A percentile compares a stretch with the other conserved stretches of the same genome.
phyloP scores from a whole-genome alignment of 352 stramenopile species.

The Albugo laibachii region DNA sequence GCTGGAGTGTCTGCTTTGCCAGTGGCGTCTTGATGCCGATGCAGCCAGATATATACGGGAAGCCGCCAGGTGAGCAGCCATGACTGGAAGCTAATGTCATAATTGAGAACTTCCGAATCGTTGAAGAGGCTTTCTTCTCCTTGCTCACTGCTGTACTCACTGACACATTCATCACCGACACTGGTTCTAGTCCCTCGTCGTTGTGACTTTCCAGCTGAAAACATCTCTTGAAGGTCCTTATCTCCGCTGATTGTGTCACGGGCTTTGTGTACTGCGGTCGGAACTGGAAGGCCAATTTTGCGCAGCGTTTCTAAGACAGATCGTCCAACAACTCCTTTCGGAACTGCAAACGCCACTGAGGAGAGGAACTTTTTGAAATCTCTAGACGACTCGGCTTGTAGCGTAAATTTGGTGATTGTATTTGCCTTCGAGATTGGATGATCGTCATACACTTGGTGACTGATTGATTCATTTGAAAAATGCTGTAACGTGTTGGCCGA shows the following conservation, averaged over 20 bases:
- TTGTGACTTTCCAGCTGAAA: not conserved
- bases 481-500: no score
- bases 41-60: slow-evolving; percentile 41
- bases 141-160: slow-evolving; percentile 71
- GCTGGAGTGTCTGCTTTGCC: slow-evolving; percentile 39
- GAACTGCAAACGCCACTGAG: slow-evolving; percentile 41
- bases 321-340: slow-evolving; percentile 33
- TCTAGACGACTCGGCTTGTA: slow-evolving; percentile 47
- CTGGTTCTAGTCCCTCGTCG: slow-evolving; percentile 1
- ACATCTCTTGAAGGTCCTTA: slow-evolving; percentile 12
- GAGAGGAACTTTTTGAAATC: slow-evolving; percentile 68
- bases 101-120: slow-evolving; percentile 62
- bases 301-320: slow-evolving; percentile 35
- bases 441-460: no score
- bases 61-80: slow-evolving; percentile 29
- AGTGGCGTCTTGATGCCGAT: slow-evolving; percentile 46
- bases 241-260: slow-evolving; percentile 13
- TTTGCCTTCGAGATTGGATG: slow-evolving; percentile 4
- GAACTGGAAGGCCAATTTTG: slow-evolving; percentile 40
- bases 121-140: slow-evolving; percentile 62
- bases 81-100: slow-evolving; percentile 16
- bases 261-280: not conserved
- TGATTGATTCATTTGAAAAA: no score
- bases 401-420: slow-evolving; percentile 52
- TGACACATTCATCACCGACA: slow-evolving; percentile 35